Evolutionary conservation across 768 basidiomycete species (phyloP).

Genomic region (Phanerochaete sordida): DNA sequence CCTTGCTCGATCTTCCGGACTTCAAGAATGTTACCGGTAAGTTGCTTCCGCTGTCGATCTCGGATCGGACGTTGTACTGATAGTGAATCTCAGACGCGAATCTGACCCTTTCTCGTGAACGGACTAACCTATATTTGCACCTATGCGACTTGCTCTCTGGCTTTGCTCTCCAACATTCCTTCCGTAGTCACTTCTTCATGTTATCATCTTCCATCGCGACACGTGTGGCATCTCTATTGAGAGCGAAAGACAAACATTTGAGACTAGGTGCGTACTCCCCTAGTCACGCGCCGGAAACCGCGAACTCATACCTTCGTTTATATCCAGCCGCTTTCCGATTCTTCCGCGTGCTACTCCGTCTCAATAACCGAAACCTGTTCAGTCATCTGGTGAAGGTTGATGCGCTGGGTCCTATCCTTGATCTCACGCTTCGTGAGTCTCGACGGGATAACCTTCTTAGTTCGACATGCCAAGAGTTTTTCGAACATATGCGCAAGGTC

Average conservation of each 20-base stretch:
- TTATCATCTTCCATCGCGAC: slow-evolving; percentile 74
- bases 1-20: slow-evolving; percentile 71
- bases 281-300: slow-evolving; percentile 4
- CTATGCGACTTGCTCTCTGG: slow-evolving; percentile 89
- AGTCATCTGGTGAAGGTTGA: slow-evolving; percentile 81
- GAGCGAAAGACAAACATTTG: slow-evolving; percentile 85
- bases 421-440: slow-evolving; percentile 80
- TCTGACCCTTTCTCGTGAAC: slow-evolving; percentile 63
- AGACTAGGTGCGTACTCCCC: slow-evolving; percentile 66
- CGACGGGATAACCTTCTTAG: slow-evolving; percentile 87
- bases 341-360: slow-evolving; percentile 80
- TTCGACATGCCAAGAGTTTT: slow-evolving; percentile 94
- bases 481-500: slow-evolving; percentile 88
- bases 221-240: slow-evolving; percentile 74
- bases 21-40: slow-evolving; percentile 49
- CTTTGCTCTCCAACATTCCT: slow-evolving; percentile 85
- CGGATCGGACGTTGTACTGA: slow-evolving; percentile 29
- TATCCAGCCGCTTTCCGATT: slow-evolving; percentile 83
- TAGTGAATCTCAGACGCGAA: slow-evolving; percentile 42
- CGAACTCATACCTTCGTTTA: background rate
- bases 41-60: slow-evolving; percentile 13
- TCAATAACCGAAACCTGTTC: slow-evolving; percentile 74
- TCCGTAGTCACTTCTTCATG: slow-evolving; percentile 89
- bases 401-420: slow-evolving; percentile 77
- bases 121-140: slow-evolving; percentile 81